Evolutionary conservation across 2,329 filamentous ascomycete species (phyloP), one percentile per base, ranked within the genome.

Genomic region (Penicillium occitanis): DNA sequence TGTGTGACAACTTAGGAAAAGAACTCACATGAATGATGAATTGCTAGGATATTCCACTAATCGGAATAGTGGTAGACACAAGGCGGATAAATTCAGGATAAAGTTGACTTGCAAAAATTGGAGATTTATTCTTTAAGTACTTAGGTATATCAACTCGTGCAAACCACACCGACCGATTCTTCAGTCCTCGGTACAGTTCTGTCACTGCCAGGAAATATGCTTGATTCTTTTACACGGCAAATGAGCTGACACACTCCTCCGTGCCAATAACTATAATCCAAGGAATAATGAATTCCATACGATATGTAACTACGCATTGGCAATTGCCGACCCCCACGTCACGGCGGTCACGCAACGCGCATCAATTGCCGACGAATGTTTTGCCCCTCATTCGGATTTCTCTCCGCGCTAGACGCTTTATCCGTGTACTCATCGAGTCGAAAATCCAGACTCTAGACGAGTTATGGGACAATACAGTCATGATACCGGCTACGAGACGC

Each of bases 341-440:
- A 44, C 40, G 2, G 5, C 5, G 8, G 30, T 50, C 40, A 48
- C 44, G 5, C 55, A 25, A 25, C 19, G 19, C 42, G 60, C 5
- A 5, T 63, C 62, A 64, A 58, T 64, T 46, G 62, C 62, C 62
- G 62, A 30, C 42, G 22, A 25, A 4, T n/a, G 8, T 44, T 50
- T 51, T 62, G 50, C 60, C 65, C 53, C 65, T 50, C 51, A 19
- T 14, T 63, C 65, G 65, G 65, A 63, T 63, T 66, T 66, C 65
- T 63, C 65, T 63, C 65, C 65, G 61, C 51, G 17, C 28, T 28
- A 48, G 8, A 35, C 28, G 3, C 30, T 19, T 44, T 40, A 1
- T 28, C 14, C 33, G 46, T 33, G 7, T 19, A 37, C 33, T 35
- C 22, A 14, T 53, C 28, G 14, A 30, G 14, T n/a, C 6, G 7